Base-by-base conservation (phyloP, 768 basidiomycete species). In the Hygrocybe punicea region DNA sequence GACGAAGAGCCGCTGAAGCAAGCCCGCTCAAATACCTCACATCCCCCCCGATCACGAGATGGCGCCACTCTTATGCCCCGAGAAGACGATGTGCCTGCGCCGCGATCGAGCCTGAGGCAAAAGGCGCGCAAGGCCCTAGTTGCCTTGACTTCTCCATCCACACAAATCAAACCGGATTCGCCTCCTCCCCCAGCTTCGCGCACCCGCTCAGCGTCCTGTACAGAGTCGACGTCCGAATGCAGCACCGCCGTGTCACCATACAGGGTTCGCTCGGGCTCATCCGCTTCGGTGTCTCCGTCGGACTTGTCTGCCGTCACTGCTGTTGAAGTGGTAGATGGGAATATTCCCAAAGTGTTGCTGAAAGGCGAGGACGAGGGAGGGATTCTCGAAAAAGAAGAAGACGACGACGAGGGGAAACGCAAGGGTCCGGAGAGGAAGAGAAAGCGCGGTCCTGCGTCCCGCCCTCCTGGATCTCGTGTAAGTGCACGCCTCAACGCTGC, bases 301-400 rank as follows among this genome's bases (percentile, higher is more conserved):
- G 72, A 78, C n/a, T 56, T 66, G 23, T 77, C 77, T 8, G 68
- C 71, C 34, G 65, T 65, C 39, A 80, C 78, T 2, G 69, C 63
- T 9, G 73, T 78, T 13, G 74, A 69, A 14, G 60, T 53, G 42
- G 51, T 39, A n/a, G 46, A 54, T 19, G 54, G 53, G n/a, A 13
- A 13, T 39, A n/a, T 9, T n/a, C 10, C 36, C 10, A n/a, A 9
- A n/a, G 36, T 9, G 40, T 6, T 42, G 3, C 4, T 42, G 4
- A 19, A 29, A 8, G 29, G 29, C 8, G 24, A 53, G 24, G n/a
- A 59, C 55, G 14, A 57, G 55, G 21, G n/a, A 69, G 60, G n/a
- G n/a, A n/a, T n/a, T n/a, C n/a, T n/a, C n/a, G n/a, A n/a, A n/a
- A n/a, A n/a, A n/a, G n/a, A n/a, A n/a, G 61, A 60, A 59, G 58